Conservation (phyloP, 495 filamentous ascomycete species). For the Alectoria sarmentosa region DNA sequence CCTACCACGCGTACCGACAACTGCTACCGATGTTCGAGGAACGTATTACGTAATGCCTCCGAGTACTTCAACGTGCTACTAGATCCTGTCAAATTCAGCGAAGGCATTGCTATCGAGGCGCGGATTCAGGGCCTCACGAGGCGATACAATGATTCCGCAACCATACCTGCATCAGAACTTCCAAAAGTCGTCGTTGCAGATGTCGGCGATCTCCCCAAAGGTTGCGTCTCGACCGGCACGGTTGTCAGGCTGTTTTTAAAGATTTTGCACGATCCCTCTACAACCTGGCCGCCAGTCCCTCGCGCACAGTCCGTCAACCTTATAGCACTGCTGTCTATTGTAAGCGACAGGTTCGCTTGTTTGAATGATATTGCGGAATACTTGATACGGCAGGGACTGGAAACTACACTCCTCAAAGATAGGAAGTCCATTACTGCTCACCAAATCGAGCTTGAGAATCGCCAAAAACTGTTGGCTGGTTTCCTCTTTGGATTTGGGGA, state of each 20-base stretch:
- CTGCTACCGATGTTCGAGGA: slow-evolving; percentile 19
- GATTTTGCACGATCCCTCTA: slow-evolving; percentile 18
- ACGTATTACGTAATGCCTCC: slow-evolving; percentile 14
- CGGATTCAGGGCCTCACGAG: slow-evolving; percentile 12
- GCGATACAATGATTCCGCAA: slow-evolving; percentile 7
- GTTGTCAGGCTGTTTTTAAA: slow-evolving; percentile 16
- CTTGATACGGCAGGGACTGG: slow-evolving; percentile 31
- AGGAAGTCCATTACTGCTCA: slow-evolving; percentile 28
- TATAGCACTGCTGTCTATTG: slow-evolving; percentile 55
- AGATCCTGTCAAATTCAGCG: slow-evolving; percentile 42
- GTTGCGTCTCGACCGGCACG: neutral
- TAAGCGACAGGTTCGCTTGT: slow-evolving; percentile 60
- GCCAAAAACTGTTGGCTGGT: slow-evolving; percentile 58
- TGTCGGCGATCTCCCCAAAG: slow-evolving; percentile 11
- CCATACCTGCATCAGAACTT: slow-evolving; percentile 15
- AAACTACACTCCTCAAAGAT: slow-evolving; percentile 30
- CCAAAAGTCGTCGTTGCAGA: slow-evolving; percentile 21
- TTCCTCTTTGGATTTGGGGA: slow-evolving; percentile 48
- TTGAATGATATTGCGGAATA: slow-evolving; percentile 39
- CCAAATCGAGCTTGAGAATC: slow-evolving; percentile 46
- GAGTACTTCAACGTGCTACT: slow-evolving; percentile 42
- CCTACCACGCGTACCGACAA: neutral
- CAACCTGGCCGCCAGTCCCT: slow-evolving; percentile 11
- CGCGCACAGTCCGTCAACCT: slow-evolving; percentile 37
- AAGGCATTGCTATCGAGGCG: slow-evolving; percentile 31